Evolutionary conservation across 306 rosid species (phyloP), one percentile per base, ranked within the genome.

Genomic region (Macrotyloma uniflorum): DNA sequence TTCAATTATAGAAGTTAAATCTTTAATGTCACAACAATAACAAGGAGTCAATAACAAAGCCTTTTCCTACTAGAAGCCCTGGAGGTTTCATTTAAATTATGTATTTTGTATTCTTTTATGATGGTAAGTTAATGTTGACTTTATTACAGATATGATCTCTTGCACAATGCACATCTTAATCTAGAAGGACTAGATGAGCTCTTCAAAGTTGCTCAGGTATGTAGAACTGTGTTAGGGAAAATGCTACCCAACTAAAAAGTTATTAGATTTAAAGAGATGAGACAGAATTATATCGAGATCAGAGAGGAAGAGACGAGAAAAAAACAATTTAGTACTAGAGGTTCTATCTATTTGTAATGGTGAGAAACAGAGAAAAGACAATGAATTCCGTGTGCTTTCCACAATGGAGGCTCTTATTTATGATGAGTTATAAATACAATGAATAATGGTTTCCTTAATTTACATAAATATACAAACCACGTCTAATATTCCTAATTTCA

Each of bases 181-280:
- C 87, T 95, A 50, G 94, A 89, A 80, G 99, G 99, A 24, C 82
- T 95, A 79, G 90, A 91, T 85, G 94, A 93, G 75, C 99, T 95
- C 83, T 95, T 95, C 89, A 89, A 83, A 86, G 96, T 91, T 82
- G 96, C 93, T 84, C 99, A 93, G 99, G 99, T 95, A 92, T 12
- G 33, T 65, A 22, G 50, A 76, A 68, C 43, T 58, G 18, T 64
- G 74, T 83, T 42, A 43, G 19, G 20, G 75, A 82, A 67, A 64
- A 62, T 82, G 67, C 35, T 77, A 47, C 28, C 67, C 69, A 42
- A 70, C 68, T 70, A 20, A 77, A 62, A 28, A 51, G 20, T 75
- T 36, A 68, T 57, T 24, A 11, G 36, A 58, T 58, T 58, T 58
- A 15, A 57, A 57, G 35, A 55, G 63, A 24, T 1, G 35, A 57